A percentile compares a stretch with the other conserved stretches of the same genome.
phyloP scores from a whole-genome alignment of 345 rosid species.

The Aquilaria sinensis region DNA sequence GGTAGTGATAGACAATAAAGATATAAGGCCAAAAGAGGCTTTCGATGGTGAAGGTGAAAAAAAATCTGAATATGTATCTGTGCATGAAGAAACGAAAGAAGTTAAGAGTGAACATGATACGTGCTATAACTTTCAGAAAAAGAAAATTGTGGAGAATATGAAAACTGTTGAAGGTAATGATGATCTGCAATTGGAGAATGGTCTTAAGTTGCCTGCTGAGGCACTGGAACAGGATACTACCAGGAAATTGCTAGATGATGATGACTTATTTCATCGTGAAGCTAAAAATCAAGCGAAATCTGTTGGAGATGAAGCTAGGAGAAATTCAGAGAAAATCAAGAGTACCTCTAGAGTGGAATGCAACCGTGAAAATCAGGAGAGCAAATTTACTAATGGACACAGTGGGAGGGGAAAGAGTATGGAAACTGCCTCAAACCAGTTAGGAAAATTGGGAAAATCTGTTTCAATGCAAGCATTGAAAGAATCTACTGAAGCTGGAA shows the following conservation, averaged over 20 bases:
- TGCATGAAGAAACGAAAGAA: slow-evolving; percentile 32
- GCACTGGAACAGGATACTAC: slow-evolving; percentile 16
- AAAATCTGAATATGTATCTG: slow-evolving; percentile 29
- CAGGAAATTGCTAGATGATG: slow-evolving; percentile 17
- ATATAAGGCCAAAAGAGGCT: slow-evolving; percentile 23
- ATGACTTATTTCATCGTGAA: slow-evolving; percentile 8
- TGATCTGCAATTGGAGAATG: slow-evolving; percentile 10
- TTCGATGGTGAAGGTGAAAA: slow-evolving; percentile 31
- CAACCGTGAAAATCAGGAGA: slow-evolving; percentile 27
- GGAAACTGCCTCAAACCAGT: slow-evolving; percentile 25
- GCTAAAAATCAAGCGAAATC: slow-evolving; percentile 17
- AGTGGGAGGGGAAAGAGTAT: slow-evolving; percentile 25
- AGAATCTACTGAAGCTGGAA: slow-evolving; percentile 28
- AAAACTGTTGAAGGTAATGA: slow-evolving; percentile 16
- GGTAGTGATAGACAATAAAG: slow-evolving; percentile 20
- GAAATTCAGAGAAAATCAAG: slow-evolving; percentile 21
- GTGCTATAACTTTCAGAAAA: slow-evolving; percentile 16
- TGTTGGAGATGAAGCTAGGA: slow-evolving; percentile 21
- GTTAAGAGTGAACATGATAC: slow-evolving; percentile 23
- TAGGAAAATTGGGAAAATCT: slow-evolving; percentile 29
- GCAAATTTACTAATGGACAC: slow-evolving; percentile 24
- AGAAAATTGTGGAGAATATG: slow-evolving; percentile 13
- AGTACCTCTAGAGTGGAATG: slow-evolving; percentile 16
- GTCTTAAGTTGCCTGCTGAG: slow-evolving; percentile 12
- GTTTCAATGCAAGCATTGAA: slow-evolving; percentile 27